Percentiles rank a stretch among this genome's conserved stretches.
Conservation (phyloP, 2,329 filamentous ascomycete genomes). For the Lojkania enalia region DNA sequence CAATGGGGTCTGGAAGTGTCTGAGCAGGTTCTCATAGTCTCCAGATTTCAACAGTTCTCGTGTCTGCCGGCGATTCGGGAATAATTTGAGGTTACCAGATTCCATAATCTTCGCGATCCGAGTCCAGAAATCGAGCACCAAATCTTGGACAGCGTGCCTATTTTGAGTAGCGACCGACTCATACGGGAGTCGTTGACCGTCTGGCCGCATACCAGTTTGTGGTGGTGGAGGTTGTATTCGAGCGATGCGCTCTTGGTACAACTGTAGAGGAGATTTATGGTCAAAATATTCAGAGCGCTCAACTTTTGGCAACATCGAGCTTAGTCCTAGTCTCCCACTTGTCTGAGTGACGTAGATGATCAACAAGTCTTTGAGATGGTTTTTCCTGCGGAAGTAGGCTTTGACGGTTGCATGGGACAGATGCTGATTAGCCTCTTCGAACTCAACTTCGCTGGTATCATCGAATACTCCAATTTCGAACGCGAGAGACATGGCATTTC, state of each 20-base stretch:
- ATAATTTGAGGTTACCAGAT: constrained; percentile 83
- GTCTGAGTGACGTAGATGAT: constrained; percentile 91
- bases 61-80: constrained; percentile 83
- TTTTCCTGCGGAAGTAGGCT: constrained; percentile 73
- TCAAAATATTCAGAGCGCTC: constrained; percentile 32
- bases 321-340: constrained; percentile 89
- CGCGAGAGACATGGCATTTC: constrained; percentile 83
- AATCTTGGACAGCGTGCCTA: constrained; percentile 52
- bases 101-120: constrained; percentile 93
- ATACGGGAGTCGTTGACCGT: constrained; percentile 40
- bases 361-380: constrained; percentile 81
- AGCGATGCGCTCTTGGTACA: constrained; percentile 42
- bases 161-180: constrained; percentile 43
- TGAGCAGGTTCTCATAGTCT: constrained; percentile 77
- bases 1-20: constrained; percentile 78
- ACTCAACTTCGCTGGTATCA: constrained; percentile 73
- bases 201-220: constrained; percentile 39
- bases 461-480: constrained; percentile 97
- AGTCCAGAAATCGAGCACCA: constrained; percentile 82
- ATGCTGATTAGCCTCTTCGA: constrained; percentile 46
- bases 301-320: constrained; percentile 78
- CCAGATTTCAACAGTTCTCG: constrained; percentile 86
- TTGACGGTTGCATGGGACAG: constrained; percentile 64
- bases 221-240: constrained; percentile 41
- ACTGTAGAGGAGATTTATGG: constrained; percentile 35